Evolutionary conservation across 345 rosid genomes (phyloP).

Genomic region (Moringa oleifera): DNA sequence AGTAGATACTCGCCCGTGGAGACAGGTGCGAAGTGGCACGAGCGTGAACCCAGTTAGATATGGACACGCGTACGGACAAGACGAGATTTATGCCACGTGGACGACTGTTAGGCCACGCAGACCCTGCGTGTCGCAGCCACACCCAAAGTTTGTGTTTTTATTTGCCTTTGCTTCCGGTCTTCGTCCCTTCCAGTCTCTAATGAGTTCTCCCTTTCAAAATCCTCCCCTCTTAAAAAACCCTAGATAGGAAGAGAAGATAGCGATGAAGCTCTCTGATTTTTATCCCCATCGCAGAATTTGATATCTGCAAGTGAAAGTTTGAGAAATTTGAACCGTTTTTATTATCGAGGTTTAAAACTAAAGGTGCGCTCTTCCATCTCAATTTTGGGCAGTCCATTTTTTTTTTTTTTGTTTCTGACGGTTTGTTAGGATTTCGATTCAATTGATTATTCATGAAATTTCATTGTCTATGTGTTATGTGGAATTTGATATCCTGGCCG

Average conservation of each 20-base stretch:
- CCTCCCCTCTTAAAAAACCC: slow-evolving; percentile 10
- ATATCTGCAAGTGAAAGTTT: not conserved
- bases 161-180: not conserved
- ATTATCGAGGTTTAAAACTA: not conserved
- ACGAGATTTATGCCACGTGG: slow-evolving; percentile 12
- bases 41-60: not conserved
- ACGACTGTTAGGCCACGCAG: not conserved
- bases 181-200: too few relatives aligned
- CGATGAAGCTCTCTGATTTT: not conserved
- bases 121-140: slow-evolving; percentile 9
- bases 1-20: too few relatives aligned
- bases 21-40: not conserved
- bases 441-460: not conserved
- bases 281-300: not conserved
- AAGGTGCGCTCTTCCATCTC: not conserved
- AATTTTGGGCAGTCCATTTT: not conserved
- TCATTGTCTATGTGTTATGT: too few relatives aligned
- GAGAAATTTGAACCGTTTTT: not conserved
- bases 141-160: not conserved
- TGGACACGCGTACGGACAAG: not conserved
- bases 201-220: not conserved
- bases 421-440: not conserved
- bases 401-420: not conserved
- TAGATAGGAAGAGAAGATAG: not conserved
- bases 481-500: too few relatives aligned